Base-by-base conservation (phyloP, 768 basidiomycete species). In the Sarcodon aspratus region DNA sequence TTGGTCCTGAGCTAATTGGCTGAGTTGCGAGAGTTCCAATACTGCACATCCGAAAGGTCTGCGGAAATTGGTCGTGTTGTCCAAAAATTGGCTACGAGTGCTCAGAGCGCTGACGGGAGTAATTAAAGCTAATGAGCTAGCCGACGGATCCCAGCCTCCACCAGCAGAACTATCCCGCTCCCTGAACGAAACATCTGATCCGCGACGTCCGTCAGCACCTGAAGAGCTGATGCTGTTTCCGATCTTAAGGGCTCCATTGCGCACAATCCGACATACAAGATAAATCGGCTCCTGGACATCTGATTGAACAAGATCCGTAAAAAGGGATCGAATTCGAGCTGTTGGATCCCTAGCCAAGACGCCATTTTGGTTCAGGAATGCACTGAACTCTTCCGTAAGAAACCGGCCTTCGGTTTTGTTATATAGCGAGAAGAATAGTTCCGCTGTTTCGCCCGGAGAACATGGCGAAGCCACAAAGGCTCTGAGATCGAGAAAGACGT, bases 21-120 rank as follows among this genome's bases (percentile, higher is more conserved):
- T 73, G 48, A 93, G 65, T 57, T 89, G 85, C 0, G 80, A 78
- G 36, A 98, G 66, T 57, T 96, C 90, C 48, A 97, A 67, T 9
- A 96, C 84, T 2, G 95, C 95, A 60, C 92, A 96, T n/a, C 93
- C 95, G 60, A 98, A 92, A 0, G 95, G 95, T 46, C 95, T 71
- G 35, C 95, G 77, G 58, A 85, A 85, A 48, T 76, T 75, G 21
- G 64, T 53, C 13, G 40, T 42, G 15, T 42, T 27, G 40, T 27
- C 13, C 9, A 42, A 9, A 9, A 17, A 27, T 7, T 66, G 61
- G 18, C 49, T 50, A 52, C 61, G 56, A 43, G 58, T 46, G 21
- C 58, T 52, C 47, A 64, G 63, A 36, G 60, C 56, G 40, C 59
- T 50, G 15, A 51, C 27, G 21, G 21, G 21, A 27, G 21, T 27